phyloP scores from a whole-genome alignment of 805 yeast genomes.

The Kuraishia capsulata region DNA sequence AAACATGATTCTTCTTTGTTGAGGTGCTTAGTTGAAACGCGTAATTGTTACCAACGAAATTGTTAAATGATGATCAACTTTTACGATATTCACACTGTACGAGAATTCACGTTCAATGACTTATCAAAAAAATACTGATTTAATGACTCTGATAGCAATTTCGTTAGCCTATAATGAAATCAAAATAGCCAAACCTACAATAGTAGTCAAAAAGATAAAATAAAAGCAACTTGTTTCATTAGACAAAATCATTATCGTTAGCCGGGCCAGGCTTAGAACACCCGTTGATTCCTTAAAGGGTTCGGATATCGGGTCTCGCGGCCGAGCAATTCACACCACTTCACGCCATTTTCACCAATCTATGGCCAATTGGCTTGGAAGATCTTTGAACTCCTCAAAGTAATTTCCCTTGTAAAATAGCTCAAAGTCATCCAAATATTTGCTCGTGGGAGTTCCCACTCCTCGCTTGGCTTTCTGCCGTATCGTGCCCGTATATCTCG shows the following conservation, averaged over 20 bases:
- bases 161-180: too few species aligned
- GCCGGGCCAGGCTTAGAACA: too few species aligned
- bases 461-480: neutral
- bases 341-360: too few species aligned
- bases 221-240: neutral
- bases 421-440: conserved; percentile 1
- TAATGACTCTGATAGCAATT: conserved; percentile 41
- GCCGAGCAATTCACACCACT: too few species aligned
- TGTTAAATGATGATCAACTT: conserved; percentile 6
- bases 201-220: too few species aligned
- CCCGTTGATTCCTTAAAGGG: neutral
- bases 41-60: too few species aligned
- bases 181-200: too few species aligned
- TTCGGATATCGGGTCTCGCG: too few species aligned
- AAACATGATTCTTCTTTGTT: too few species aligned
- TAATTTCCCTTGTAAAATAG: conserved; percentile 1
- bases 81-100: conserved; percentile 46
- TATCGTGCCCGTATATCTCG: neutral
- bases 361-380: neutral
- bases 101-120: conserved; percentile 28
- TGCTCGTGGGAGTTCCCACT: neutral
- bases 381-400: neutral
- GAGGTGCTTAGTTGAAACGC: too few species aligned
- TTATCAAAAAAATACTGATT: conserved; percentile 39
- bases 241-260: neutral